Evolutionary conservation across 2,329 filamentous ascomycete species (phyloP).

Genomic region (Pseudogymnoascus sp.): DNA sequence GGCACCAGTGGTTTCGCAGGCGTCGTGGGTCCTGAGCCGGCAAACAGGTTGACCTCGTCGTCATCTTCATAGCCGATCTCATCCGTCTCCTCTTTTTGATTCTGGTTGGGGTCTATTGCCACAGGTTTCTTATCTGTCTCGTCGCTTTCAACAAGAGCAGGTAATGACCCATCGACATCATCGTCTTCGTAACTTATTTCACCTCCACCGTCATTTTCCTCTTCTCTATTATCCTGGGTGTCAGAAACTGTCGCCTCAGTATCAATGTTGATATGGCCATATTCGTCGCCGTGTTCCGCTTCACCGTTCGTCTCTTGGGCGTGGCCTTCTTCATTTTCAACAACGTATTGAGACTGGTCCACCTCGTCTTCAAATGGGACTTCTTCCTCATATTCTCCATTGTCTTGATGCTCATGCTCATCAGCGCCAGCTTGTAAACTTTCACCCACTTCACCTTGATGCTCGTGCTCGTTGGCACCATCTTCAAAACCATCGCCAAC

Average conservation of each 20-base stretch:
- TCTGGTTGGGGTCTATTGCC: slow-evolving; percentile 28
- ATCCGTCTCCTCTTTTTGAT: slow-evolving; percentile 24
- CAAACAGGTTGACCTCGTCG: slow-evolving; percentile 21
- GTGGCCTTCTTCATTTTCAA: neutral
- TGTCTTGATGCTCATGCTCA: slow-evolving; percentile 7
- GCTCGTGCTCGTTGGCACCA: neutral
- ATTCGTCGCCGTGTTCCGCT: neutral
- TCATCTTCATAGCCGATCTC: slow-evolving; percentile 32
- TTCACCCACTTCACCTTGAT: slow-evolving; percentile 1
- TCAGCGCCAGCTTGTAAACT: neutral
- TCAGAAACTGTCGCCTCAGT: neutral
- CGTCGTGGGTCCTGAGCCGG: slow-evolving; percentile 17
- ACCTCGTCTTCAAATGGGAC: neutral
- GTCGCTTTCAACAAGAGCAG: slow-evolving; percentile 21
- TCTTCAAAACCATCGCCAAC: slow-evolving; percentile 23
- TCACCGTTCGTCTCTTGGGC: neutral
- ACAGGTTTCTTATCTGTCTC: slow-evolving; percentile 31
- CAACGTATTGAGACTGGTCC: neutral
- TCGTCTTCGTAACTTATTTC: slow-evolving; percentile 34
- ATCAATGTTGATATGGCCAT: slow-evolving; percentile 2
- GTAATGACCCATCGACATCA: slow-evolving; percentile 13
- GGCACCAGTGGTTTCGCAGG: neutral
- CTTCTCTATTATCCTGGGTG: slow-evolving; percentile 11
- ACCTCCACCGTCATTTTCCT: slow-evolving; percentile 24
- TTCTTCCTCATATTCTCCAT: slow-evolving; percentile 9